phyloP scores from a whole-genome alignment of 2,329 filamentous ascomycete genomes.

The Sordariomycetes sp. region DNA sequence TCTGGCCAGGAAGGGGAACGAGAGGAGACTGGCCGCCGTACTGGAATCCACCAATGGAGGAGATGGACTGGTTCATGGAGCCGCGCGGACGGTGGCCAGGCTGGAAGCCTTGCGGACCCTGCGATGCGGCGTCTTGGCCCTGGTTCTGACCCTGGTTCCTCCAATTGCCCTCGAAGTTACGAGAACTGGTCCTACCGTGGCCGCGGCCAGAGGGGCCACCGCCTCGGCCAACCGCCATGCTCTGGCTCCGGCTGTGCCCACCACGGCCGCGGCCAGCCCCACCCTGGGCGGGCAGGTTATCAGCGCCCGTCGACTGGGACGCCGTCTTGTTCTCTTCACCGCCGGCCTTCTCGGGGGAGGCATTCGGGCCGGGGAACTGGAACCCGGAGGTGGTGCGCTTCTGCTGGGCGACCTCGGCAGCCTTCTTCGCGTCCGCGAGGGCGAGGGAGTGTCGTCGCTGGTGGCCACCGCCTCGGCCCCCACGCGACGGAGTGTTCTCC shows the following conservation, averaged over 20 bases:
- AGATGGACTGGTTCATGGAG: conserved; percentile 79
- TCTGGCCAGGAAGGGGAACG: conserved; percentile 73
- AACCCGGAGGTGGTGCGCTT: conserved; percentile 90
- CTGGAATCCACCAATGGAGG: conserved; percentile 74
- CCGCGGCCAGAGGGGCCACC: conserved; percentile 50
- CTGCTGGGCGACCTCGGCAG: conserved; percentile 90
- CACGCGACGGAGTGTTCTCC: conserved; percentile 52
- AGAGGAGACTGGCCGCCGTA: conserved; percentile 79
- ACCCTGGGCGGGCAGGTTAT: conserved; percentile 19
- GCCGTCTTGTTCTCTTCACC: conserved; percentile 30
- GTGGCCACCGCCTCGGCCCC: conserved; percentile 71
- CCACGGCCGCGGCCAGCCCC: conserved; percentile 36
- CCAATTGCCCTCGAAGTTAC: conserved; percentile 98
- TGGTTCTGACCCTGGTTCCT: conserved; percentile 62
- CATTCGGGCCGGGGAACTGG: conserved; percentile 75
- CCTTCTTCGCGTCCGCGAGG: conserved; percentile 92
- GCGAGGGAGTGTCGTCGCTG: conserved; percentile 90
- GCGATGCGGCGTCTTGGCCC: conserved; percentile 39
- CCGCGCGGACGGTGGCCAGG: conserved; percentile 78
- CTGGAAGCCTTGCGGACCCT: conserved; percentile 64
- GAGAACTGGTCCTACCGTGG: conserved; percentile 70
- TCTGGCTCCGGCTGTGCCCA: conserved; percentile 70
- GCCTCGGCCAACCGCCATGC: conserved; percentile 69
- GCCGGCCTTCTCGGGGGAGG: conserved; percentile 47
- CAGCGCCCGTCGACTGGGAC: conserved; percentile 17